A percentile compares a stretch with the other conserved stretches of the same genome.
phyloP scores from a whole-genome alignment of 768 basidiomycete genomes.

The Rubroboletus pulcherrimus region DNA sequence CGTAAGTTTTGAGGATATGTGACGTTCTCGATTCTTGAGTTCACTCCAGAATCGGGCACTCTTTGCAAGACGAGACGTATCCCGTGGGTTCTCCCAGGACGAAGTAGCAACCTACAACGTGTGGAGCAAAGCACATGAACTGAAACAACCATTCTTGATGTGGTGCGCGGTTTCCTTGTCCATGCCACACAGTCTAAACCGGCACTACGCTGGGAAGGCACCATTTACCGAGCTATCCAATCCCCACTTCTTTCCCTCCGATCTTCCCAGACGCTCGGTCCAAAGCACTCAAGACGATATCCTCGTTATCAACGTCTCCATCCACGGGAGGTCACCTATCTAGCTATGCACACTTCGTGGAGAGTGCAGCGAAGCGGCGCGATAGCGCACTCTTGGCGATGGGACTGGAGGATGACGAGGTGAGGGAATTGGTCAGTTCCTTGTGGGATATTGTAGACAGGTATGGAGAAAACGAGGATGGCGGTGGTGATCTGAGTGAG shows the following conservation, averaged over 20 bases:
- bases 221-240: constrained; percentile 50
- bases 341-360: constrained; percentile 50
- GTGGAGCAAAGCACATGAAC: constrained; percentile 33
- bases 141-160: constrained; percentile 31
- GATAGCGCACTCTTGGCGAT: constrained; percentile 31
- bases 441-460: constrained; percentile 58
- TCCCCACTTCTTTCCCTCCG: constrained; percentile 57
- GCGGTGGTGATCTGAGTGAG: constrained; percentile 19
- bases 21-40: background rate
- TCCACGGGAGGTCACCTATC: constrained; percentile 42
- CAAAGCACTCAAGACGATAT: constrained; percentile 30
- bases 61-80: constrained; percentile 50
- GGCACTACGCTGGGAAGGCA: constrained; percentile 32
- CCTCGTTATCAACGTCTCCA: constrained; percentile 44
- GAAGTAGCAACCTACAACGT: constrained; percentile 36
- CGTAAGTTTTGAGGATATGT: constrained; percentile 13
- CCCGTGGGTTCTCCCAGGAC: constrained; percentile 51
- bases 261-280: constrained; percentile 33
- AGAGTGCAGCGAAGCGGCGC: constrained; percentile 40
- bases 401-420: constrained; percentile 53
- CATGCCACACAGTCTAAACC: constrained; percentile 2
- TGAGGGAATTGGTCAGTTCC: constrained; percentile 52
- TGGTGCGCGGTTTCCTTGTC: constrained; percentile 33
- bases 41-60: constrained; percentile 16
- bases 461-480: constrained; percentile 29